Evolutionary conservation across 768 basidiomycete genomes (phyloP), one percentile per base, ranked within the genome.

Genomic region (Suillus tomentosus): DNA sequence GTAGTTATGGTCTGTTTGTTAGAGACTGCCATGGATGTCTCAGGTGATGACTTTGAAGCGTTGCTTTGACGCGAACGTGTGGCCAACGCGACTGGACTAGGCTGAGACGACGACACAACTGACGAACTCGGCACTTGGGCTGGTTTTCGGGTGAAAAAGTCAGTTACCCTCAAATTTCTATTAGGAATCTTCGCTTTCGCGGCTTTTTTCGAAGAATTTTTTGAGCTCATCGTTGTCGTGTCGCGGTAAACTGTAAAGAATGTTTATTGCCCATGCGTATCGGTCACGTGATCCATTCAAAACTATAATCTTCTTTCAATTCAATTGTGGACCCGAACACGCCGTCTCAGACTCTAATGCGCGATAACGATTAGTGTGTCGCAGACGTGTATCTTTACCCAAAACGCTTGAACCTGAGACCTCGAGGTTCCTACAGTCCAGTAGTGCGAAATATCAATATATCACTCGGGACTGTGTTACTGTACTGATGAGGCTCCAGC

Each of bases 141-240:
- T 58, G 70, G 64, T 67, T 66, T 78, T 48, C 77, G 79, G 43
- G 72, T 36, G 62, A 86, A 86, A 68, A 82, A 87, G 45, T 83
- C 79, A 8, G 82, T 83, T 31, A 87, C 61, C 34, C 40, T 58
- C 27, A 19, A 31, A 58, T 65, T 78, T 45, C 64, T 70, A 65
- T 70, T 71, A 8, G 58, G 61, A 11, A 62, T 53, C 31, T 65
- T 65, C 58, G 66, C 56, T 64, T 58, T 58, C 40, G 40, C 39
- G 17, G 24, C 10, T 6, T 65, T 64, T 60, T 72, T 66, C 64
- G 47, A 64, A 11, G 47, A 65, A 64, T 73, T 79, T 72, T 57
- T 60, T 62, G 24, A 50, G 22, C 37, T 59, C 57, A 45, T 53
- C 17, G 53, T 36, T 54, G 34, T 36, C 5, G 53, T 54, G 53